phyloP scores from a whole-genome alignment of 495 filamentous ascomycete genomes.

The Hyaloscypha bicolor region DNA sequence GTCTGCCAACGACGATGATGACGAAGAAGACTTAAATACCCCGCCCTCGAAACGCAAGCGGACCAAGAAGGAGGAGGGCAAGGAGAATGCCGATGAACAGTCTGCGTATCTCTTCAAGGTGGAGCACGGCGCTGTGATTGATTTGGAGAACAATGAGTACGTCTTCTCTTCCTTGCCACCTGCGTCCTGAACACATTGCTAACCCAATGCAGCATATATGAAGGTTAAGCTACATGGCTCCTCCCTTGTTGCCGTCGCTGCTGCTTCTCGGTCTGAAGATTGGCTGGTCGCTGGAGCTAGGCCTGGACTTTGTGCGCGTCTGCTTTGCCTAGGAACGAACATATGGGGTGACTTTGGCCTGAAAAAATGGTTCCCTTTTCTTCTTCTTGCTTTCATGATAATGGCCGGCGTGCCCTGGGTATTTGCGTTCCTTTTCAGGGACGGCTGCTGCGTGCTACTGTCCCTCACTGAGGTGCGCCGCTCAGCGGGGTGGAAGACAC shows the following conservation, averaged over 20 bases:
- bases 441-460: neutral
- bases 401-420: neutral
- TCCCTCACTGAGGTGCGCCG: too few relatives aligned
- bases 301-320: neutral
- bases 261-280: neutral
- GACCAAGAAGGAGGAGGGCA: conserved; percentile 3
- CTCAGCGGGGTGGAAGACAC: too few relatives aligned
- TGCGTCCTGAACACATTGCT: neutral
- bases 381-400: neutral
- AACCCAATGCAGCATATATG: neutral
- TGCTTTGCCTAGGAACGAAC: neutral
- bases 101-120: conserved; percentile 18
- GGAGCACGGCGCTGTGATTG: conserved; percentile 9
- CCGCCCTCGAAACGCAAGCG: neutral
- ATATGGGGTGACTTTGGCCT: neutral
- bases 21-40: conserved; percentile 12
- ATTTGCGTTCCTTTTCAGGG: neutral
- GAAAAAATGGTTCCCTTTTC: neutral
- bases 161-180: neutral
- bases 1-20: neutral
- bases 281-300: neutral
- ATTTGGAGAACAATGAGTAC: conserved; percentile 19
- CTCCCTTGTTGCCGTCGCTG: neutral
- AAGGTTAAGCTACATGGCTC: neutral
- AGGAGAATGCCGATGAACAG: neutral